Conservation (phyloP, 805 yeast species). For the Saturnispora mendoncae region DNA sequence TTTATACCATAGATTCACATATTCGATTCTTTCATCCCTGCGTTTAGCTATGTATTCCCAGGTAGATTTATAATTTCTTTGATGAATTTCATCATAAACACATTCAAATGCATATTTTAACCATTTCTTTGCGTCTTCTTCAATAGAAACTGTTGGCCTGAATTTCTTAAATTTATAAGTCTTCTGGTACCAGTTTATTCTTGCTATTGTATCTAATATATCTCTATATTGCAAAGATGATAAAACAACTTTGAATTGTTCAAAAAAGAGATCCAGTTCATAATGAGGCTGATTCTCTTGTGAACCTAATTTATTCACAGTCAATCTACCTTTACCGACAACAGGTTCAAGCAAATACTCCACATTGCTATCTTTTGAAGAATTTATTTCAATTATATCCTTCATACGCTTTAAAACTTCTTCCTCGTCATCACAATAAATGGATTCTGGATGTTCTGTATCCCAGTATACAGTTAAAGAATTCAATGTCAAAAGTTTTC, state of each 20-base stretch:
- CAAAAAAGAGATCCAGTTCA: conserved; percentile 66
- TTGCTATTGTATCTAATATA: conserved; percentile 70
- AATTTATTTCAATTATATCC: conserved; percentile 30
- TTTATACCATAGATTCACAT: conserved; percentile 58
- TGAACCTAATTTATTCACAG: conserved; percentile 70
- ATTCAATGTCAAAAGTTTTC: conserved; percentile 68
- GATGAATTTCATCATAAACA: conserved; percentile 72
- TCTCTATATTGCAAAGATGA: conserved; percentile 82
- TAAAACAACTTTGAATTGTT: conserved; percentile 79
- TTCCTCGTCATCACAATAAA: conserved; percentile 40
- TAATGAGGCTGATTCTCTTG: conserved; percentile 62
- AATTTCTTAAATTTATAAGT: conserved; percentile 65
- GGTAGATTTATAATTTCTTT: conserved; percentile 70
- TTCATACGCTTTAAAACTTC: conserved; percentile 42
- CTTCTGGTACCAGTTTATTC: conserved; percentile 66
- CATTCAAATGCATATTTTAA: conserved; percentile 70
- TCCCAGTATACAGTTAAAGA: conserved; percentile 79
- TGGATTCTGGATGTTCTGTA: conserved; percentile 44
- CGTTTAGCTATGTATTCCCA: conserved; percentile 75
- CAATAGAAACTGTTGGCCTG: conserved; percentile 49
- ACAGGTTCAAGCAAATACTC: conserved; percentile 78
- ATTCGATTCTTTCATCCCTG: conserved; percentile 61
- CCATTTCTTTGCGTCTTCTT: conserved; percentile 74
- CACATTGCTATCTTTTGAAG: conserved; percentile 20
- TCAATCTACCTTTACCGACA: conserved; percentile 75